A percentile compares a stretch with the other conserved stretches of the same genome.
Conservation (phyloP, 2,329 filamentous ascomycete genomes). For the Penicillium expansum region DNA sequence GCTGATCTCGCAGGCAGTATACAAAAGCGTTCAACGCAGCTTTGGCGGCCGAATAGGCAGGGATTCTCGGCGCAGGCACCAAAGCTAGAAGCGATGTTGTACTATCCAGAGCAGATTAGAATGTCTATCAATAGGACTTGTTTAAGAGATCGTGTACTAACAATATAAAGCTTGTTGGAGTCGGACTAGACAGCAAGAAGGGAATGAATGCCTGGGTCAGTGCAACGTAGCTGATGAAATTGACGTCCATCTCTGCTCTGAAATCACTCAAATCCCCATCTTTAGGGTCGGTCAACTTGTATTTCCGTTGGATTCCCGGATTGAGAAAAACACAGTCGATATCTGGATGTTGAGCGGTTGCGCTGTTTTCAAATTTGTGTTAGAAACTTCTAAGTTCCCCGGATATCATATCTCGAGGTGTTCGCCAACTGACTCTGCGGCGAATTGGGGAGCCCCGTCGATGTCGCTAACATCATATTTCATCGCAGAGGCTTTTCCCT, state of each 20-base stretch:
- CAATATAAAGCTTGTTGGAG: background rate
- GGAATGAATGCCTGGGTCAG: constrained; percentile 8
- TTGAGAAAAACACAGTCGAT: constrained; percentile 21
- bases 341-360: constrained; percentile 14
- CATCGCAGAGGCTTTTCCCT: background rate
- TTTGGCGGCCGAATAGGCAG: constrained; percentile 52
- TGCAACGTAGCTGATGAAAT: constrained; percentile 15
- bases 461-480: background rate
- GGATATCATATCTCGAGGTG: background rate
- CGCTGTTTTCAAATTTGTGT: background rate
- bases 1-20: background rate
- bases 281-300: constrained; percentile 17
- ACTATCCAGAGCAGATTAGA: constrained; percentile 17
- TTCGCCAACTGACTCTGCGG: background rate
- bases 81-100: constrained; percentile 48
- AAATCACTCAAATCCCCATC: constrained; percentile 17
- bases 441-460: background rate
- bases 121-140: background rate
- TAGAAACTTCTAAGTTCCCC: background rate
- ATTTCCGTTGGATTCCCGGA: constrained; percentile 17
- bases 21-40: background rate
- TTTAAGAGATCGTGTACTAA: background rate
- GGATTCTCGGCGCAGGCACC: constrained; percentile 47
- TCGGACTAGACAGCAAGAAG: background rate
- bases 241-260: constrained; percentile 16